Evolutionary conservation across 495 filamentous ascomycete genomes (phyloP).

Genomic region (Saxispiralis lemnorum): DNA sequence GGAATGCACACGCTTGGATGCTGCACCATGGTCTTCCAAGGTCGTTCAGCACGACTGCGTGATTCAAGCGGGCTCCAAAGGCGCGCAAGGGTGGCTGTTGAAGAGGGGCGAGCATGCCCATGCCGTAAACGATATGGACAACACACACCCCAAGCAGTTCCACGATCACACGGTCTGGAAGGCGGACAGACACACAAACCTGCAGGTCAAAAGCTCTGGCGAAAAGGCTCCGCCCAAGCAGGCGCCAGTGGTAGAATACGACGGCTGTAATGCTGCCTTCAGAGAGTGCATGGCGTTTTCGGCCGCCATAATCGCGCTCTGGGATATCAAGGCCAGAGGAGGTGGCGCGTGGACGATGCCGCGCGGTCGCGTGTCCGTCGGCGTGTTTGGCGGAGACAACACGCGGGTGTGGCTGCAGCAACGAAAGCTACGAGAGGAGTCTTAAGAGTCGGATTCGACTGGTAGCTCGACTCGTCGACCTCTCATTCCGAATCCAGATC

Average conservation of each 20-base stretch:
- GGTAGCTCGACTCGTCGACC: too few relatives aligned
- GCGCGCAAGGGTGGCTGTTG: slow-evolving; percentile 28
- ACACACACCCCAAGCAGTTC: slow-evolving; percentile 32
- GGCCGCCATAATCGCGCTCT: slow-evolving; percentile 24
- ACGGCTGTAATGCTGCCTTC: slow-evolving; percentile 23
- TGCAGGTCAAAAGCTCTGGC: too few relatives aligned
- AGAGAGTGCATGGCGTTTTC: slow-evolving; percentile 22
- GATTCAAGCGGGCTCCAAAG: slow-evolving; percentile 26
- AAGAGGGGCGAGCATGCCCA: slow-evolving; percentile 32
- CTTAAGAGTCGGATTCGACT: not conserved
- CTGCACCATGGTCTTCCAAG: slow-evolving; percentile 30
- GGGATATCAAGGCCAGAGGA: slow-evolving; percentile 24
- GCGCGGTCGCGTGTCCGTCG: slow-evolving; percentile 15
- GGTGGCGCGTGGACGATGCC: slow-evolving; percentile 21
- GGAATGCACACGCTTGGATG: slow-evolving; percentile 37
- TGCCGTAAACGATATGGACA: slow-evolving; percentile 33
- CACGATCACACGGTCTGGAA: slow-evolving; percentile 33
- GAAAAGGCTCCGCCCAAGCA: too few relatives aligned
- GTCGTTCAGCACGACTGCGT: slow-evolving; percentile 29
- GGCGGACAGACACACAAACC: slow-evolving; percentile 29
- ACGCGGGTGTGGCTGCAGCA: slow-evolving; percentile 20
- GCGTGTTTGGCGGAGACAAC: slow-evolving; percentile 18
- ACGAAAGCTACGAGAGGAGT: slow-evolving; percentile 3
- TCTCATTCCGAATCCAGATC: slow-evolving; percentile 13
- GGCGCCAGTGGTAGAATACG: slow-evolving; percentile 7